Evolutionary conservation across 1,284 basidiomycete species (phyloP).

Genomic region (Heimioporus retisporus): DNA sequence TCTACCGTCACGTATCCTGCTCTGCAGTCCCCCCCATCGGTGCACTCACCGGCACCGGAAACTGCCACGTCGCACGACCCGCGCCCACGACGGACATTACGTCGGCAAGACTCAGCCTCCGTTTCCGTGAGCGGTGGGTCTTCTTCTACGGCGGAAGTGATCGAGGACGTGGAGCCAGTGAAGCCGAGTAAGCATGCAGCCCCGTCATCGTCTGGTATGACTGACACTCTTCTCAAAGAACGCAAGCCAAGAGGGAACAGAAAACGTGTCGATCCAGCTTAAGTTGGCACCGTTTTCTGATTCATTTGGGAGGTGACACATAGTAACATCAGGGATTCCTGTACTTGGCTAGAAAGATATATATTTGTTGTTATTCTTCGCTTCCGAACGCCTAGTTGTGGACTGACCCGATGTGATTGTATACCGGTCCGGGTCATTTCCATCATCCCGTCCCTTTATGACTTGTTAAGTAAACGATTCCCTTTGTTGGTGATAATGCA

Average conservation of each 20-base stretch:
- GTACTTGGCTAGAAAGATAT: constrained; percentile 38
- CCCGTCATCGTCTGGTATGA: background rate
- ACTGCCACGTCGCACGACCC: constrained; percentile 33
- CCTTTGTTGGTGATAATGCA: too few relatives aligned
- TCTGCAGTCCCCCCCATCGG: constrained; percentile 34
- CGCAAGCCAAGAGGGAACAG: constrained; percentile 37
- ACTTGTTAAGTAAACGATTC: too few relatives aligned
- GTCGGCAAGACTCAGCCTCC: constrained; percentile 42
- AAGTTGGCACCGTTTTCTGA: constrained; percentile 3
- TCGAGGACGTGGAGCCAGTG: constrained; percentile 36
- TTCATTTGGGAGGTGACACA: constrained; percentile 8
- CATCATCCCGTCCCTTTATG: too few relatives aligned
- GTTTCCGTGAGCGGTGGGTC: constrained; percentile 44
- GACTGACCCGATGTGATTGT: too few relatives aligned
- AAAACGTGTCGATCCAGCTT: constrained; percentile 31
- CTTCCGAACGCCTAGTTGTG: background rate
- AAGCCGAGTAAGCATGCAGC: constrained; percentile 40
- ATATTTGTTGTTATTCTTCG: constrained; percentile 39
- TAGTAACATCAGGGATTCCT: constrained; percentile 22
- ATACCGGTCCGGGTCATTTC: too few relatives aligned
- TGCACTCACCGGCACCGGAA: constrained; percentile 38
- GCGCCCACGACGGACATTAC: constrained; percentile 38
- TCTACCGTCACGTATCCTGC: constrained; percentile 31
- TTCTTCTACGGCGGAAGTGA: constrained; percentile 41
- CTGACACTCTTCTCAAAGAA: constrained; percentile 24